phyloP scores from a whole-genome alignment of 345 rosid genomes.

The Linum tenue region DNA sequence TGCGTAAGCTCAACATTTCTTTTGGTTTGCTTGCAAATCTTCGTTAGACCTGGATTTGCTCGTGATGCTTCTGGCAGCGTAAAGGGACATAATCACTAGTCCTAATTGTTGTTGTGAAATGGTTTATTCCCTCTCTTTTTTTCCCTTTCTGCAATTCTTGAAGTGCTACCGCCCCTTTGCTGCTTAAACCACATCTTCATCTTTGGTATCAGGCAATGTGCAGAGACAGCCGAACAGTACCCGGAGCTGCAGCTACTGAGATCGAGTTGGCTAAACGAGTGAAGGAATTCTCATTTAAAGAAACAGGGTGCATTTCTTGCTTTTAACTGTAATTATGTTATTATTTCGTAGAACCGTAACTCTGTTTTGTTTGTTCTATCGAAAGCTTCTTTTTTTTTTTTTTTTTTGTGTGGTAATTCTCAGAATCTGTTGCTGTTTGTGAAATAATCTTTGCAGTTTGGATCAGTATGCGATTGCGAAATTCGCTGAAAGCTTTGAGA shows the following conservation, averaged over 20 bases:
- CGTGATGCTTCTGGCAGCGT: too few relatives aligned
- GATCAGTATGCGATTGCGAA: constrained; percentile 92
- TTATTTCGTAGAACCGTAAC: too few relatives aligned
- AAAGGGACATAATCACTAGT: too few relatives aligned
- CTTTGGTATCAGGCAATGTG: constrained; percentile 71
- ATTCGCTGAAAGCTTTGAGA: constrained; percentile 95
- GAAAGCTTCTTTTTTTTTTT: too few relatives aligned
- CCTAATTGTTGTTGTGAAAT: too few relatives aligned
- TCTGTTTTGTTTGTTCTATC: neutral
- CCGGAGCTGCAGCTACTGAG: constrained; percentile 96
- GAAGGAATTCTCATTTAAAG: constrained; percentile 84
- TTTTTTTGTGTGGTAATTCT: too few relatives aligned
- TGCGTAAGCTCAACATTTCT: constrained; percentile 18
- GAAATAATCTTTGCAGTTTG: constrained; percentile 43
- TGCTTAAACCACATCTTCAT: constrained; percentile 2
- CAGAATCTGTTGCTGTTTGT: neutral
- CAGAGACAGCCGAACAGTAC: constrained; percentile 84
- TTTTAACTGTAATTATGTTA: neutral
- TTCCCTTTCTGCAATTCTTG: neutral
- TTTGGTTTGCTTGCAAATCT: neutral
- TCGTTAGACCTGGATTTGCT: too few relatives aligned
- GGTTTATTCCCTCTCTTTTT: neutral
- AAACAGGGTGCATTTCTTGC: constrained; percentile 62
- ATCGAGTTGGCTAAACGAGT: constrained; percentile 89
- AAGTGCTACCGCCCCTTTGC: neutral